phyloP scores from a whole-genome alignment of 2,329 filamentous ascomycete species.

The Stagonosporopsis tanaceti region DNA sequence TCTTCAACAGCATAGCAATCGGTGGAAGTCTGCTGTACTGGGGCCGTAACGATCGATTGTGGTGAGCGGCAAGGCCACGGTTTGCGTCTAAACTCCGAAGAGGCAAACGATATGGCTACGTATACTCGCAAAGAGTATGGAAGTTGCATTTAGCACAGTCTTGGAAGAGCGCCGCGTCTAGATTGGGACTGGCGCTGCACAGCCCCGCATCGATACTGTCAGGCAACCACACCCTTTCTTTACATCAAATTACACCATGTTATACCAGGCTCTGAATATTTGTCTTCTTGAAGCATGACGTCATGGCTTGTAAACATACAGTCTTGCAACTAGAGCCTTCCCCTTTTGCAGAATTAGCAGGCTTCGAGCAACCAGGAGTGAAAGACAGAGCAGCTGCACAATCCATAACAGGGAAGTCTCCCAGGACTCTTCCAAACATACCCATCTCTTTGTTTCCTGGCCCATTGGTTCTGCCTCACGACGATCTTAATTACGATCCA shows the following conservation, averaged over 20 bases:
- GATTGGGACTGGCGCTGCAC: conserved; percentile 1
- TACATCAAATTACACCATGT: neutral
- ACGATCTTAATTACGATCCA: conserved; percentile 65
- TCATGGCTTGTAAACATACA: neutral
- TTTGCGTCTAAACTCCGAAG: too few relatives aligned
- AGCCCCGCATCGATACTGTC: neutral
- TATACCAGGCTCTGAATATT: neutral
- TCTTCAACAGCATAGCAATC: conserved; percentile 34
- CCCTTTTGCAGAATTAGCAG: conserved; percentile 44
- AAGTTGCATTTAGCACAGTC: neutral
- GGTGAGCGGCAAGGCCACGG: conserved; percentile 14
- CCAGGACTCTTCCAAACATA: conserved; percentile 3
- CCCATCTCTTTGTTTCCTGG: conserved; percentile 59
- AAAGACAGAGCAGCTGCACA: conserved; percentile 34
- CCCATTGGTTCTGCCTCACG: conserved; percentile 66
- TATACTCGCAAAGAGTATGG: neutral
- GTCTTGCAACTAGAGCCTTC: conserved; percentile 31
- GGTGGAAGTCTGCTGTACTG: conserved; percentile 36
- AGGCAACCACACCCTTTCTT: neutral
- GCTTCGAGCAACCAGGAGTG: conserved; percentile 42
- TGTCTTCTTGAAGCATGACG: neutral
- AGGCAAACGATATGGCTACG: neutral
- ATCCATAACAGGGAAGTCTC: conserved; percentile 21
- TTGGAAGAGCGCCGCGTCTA: neutral
- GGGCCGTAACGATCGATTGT: conserved; percentile 29